A percentile compares a stretch with the other conserved stretches of the same genome.
These are phyloP conservation scores for Penicillium sp. DNA, from an alignment of 2,329 filamentous ascomycete genomes.

Conservation along the genomic window DNA sequence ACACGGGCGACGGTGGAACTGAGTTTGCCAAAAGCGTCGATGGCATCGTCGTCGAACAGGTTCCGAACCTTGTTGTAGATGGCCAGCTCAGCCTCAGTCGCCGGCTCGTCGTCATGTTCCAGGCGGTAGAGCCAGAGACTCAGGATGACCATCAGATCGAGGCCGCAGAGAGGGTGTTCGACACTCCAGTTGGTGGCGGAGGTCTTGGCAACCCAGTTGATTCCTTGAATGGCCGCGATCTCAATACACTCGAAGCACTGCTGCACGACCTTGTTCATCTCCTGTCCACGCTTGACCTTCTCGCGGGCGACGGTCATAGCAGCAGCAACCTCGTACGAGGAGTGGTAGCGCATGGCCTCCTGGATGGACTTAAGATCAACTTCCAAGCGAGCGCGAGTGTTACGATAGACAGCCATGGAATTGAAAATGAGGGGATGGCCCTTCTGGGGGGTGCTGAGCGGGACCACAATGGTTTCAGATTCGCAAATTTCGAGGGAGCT, in stretches of 20 bases:
- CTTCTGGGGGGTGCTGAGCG: constrained; percentile 90
- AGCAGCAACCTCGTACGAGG: constrained; percentile 92
- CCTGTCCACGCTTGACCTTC: constrained; percentile 87
- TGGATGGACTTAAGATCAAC: constrained; percentile 95
- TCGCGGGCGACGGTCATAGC: constrained; percentile 94
- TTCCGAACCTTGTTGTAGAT: constrained; percentile 70
- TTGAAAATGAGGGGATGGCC: constrained; percentile 97
- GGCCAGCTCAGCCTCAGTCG: constrained; percentile 42
- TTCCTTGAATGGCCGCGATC: constrained; percentile 87
- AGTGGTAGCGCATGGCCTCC: constrained; percentile 93
- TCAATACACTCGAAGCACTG: constrained; percentile 98
- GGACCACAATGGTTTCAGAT: constrained; percentile 81
- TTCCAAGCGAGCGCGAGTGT: constrained; percentile 85
- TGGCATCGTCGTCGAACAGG: constrained; percentile 81
- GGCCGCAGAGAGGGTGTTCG: constrained; percentile 91
- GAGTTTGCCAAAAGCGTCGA: constrained; percentile 78
- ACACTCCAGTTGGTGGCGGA: constrained; percentile 99
- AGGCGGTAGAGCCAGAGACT: constrained; percentile 98
- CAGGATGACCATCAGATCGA: constrained; percentile 97
- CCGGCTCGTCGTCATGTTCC: constrained; percentile 93
- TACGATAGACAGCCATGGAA: constrained; percentile 93
- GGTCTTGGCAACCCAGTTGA: constrained; percentile 96
- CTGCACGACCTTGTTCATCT: constrained; percentile 98
- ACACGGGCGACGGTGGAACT: constrained; percentile 93
- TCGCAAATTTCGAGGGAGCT: constrained; percentile 92